Conservation (phyloP, 148 eudicot species). For the Persicaria maculosa region DNA sequence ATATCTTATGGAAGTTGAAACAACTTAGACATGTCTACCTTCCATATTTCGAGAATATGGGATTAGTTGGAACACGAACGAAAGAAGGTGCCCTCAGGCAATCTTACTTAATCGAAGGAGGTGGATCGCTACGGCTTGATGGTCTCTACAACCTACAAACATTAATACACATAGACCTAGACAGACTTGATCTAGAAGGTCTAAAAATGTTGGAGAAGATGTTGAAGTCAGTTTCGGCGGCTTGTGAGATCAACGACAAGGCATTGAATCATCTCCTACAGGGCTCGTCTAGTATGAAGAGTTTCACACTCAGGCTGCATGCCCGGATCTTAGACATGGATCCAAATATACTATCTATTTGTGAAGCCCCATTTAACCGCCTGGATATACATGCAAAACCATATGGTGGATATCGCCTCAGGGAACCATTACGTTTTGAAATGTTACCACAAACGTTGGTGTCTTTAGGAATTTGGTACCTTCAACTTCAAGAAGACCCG, state of each 20-base stretch:
- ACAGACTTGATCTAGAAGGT: neutral
- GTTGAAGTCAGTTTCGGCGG: neutral
- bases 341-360: neutral
- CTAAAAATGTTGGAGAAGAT: neutral
- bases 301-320: neutral
- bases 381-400: neutral
- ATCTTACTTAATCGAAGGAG: neutral
- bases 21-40: neutral
- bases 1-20: slow-evolving; percentile 1
- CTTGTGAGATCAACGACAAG: neutral
- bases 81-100: neutral
- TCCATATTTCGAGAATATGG: neutral
- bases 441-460: neutral
- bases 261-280: neutral
- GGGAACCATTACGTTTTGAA: neutral
- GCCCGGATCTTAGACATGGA: neutral
- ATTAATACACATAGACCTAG: neutral
- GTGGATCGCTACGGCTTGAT: neutral
- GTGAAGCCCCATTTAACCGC: neutral
- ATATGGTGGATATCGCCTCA: too few species aligned
- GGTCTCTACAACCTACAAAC: neutral
- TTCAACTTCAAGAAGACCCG: neutral
- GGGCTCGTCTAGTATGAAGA: neutral
- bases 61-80: neutral
- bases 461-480: neutral